These are phyloP conservation scores for Sextonia rubra DNA, from an alignment of 164 flowering plant genomes.

Conservation along the genomic window DNA sequence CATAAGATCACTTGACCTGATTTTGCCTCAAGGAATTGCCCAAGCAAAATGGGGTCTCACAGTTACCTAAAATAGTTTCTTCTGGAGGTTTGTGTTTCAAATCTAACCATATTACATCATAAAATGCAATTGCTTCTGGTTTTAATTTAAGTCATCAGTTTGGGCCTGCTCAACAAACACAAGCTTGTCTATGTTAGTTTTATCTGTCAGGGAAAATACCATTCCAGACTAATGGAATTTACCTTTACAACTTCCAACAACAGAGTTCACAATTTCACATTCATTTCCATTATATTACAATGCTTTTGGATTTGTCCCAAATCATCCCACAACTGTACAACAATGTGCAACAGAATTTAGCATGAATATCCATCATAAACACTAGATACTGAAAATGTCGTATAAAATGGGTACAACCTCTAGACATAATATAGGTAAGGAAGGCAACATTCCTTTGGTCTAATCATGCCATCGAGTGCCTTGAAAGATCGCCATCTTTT, in stretches of 20 bases:
- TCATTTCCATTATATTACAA: not conserved
- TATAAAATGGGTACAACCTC: no score
- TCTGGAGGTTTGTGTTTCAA: not conserved
- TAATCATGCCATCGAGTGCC: not conserved
- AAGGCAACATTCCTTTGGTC: not conserved
- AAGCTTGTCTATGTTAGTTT: not conserved
- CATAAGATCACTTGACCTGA: no score
- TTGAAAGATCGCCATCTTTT: not conserved
- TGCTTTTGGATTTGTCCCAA: not conserved
- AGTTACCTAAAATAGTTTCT: no score
- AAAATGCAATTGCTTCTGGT: not conserved
- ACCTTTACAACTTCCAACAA: not conserved
- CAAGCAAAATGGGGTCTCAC: no score
- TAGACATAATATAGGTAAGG: not conserved
- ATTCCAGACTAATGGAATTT: not conserved
- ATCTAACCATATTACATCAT: not conserved
- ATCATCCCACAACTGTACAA: not conserved
- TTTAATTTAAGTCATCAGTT: not conserved
- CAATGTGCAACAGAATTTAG: not conserved
- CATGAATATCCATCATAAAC: no score
- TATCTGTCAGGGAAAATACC: not conserved
- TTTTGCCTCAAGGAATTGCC: no score
- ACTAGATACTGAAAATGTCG: no score
- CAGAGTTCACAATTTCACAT: no score
- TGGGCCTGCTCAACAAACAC: not conserved